Base-by-base conservation (phyloP, 2,329 filamentous ascomycete species). In the Pseudocercospora pini-densiflorae region DNA sequence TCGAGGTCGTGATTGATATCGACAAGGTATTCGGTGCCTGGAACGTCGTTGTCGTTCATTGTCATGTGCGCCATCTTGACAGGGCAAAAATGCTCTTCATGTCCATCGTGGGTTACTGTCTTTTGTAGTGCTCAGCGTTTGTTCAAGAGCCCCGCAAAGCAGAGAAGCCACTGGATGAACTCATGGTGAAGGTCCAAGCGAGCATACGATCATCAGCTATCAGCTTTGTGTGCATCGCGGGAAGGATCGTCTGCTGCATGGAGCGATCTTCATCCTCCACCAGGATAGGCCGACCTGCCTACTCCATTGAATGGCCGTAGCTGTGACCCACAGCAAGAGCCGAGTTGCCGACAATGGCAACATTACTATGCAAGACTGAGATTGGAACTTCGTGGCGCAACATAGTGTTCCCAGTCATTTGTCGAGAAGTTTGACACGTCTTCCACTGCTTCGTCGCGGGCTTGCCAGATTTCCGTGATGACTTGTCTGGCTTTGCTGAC, bases 331-430 rank as follows among this genome's bases (percentile, higher is more conserved):
- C 45, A 47, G 6, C 45, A 47, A 3, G 45, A 24, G n/a, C 6
- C 45, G 45, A 24, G 1, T 23, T 47, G 43, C 43, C 43, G 43
- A 23, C 21, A 5, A 23, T 23, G 43, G n/a, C 23, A 10, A 24
- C 19, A 29, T 16, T 31, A 6, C 27, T 58, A 59, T 9, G 40
- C 57, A 23, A 59, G 57, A 19, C 57, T 59, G 19, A 59, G 33
- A 43, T 59, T 59, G 21, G 21, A 24, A 8, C 33, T 59, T 23
- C 40, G 31, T 23, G 57, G 57, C 23, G 57, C 57, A 19, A 59
- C 57, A 45, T 43, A 59, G 3, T 59, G 57, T 21, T 59, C 57
- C 57, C 57, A 59, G 23, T 59, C 57, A 19, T 59, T 59, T 5
- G 33, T 27, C 2, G 21, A 27, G 7, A 54, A 8, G 1, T 10